Base-by-base conservation (phyloP, 768 basidiomycete species). In the Pulveroboletus sp. region DNA sequence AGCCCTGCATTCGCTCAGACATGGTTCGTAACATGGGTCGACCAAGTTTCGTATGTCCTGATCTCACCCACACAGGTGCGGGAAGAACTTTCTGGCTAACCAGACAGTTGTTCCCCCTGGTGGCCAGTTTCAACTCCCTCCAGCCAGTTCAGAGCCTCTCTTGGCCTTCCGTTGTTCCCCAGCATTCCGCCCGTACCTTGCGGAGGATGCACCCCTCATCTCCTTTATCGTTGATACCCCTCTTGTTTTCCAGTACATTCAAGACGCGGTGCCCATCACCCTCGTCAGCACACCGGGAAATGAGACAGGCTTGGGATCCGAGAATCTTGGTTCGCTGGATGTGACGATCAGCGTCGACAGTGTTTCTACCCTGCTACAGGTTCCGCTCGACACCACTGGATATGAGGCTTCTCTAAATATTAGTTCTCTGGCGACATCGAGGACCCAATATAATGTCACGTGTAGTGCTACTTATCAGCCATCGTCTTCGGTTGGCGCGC, bases 91-190 rank as follows among this genome's bases (percentile, higher is more conserved):
- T 56, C 72, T 72, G 67, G 31, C 64, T 6, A 66, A 67, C 76
- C n/a, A n/a, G n/a, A n/a, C n/a, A n/a, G n/a, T n/a, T n/a, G n/a
- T n/a, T n/a, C n/a, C n/a, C n/a, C n/a, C 78, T 0, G 76, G 74
- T 1, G 76, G 78, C 2, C 67, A 72, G 43, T 80, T 79, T 48
- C 64, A 66, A 7, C 45, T 68, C 1, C 73, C 74, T 1, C 53
- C 57, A 0, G 45, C 53, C 3, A 75, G 73, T 5, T 17, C 57
- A 3, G 52, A 54, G 8, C 72, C 76, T 9, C 66, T 77, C 14
- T 62, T 79, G 1, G 72, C 72, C 0, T 68, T 79, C 37, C 72
- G 74, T 36, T 80, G 77, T 50, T 64, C 72, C 1, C 77, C 77
- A 2, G 72, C 60, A 6, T 68, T 78, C 38, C 70, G 70, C 31